phyloP scores from a whole-genome alignment of 2,329 filamentous ascomycete genomes.

The Alternaria sp. region DNA sequence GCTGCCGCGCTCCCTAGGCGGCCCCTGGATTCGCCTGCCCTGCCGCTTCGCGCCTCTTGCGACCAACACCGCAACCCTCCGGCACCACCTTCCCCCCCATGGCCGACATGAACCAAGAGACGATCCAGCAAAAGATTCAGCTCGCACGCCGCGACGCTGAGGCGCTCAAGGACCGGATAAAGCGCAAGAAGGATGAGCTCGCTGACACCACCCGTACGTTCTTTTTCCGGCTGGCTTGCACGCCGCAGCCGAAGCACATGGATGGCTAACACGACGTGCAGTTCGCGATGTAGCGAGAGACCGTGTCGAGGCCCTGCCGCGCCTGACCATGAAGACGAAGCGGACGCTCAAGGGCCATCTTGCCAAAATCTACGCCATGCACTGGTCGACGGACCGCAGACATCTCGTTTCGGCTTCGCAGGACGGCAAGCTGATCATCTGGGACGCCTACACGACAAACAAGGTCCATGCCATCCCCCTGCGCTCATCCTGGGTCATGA shows the following conservation, averaged over 20 bases:
- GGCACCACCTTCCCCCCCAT: slow-evolving; percentile 37
- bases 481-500: slow-evolving; percentile 99
- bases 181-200: slow-evolving; percentile 99
- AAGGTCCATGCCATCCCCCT: slow-evolving; percentile 99
- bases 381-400: slow-evolving; percentile 98
- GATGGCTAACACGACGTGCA: slow-evolving; percentile 55
- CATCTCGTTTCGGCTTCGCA: slow-evolving; percentile 98
- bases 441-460: slow-evolving; percentile 99
- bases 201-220: slow-evolving; percentile 94
- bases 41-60: slow-evolving; percentile 32
- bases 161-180: slow-evolving; percentile 97
- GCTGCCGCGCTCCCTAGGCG: slow-evolving; percentile 43
- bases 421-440: slow-evolving; percentile 99
- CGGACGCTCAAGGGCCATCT: slow-evolving; percentile 96
- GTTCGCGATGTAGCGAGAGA: slow-evolving; percentile 92
- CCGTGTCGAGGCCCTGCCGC: slow-evolving; percentile 89
- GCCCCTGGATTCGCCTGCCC: slow-evolving; percentile 48
- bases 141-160: slow-evolving; percentile 97
- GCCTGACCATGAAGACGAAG: slow-evolving; percentile 97
- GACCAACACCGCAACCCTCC: slow-evolving; percentile 21
- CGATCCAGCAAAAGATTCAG: slow-evolving; percentile 75
- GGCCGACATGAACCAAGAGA: slow-evolving; percentile 62
- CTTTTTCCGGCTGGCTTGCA: slow-evolving; percentile 12
- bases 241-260: not conserved
- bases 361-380: slow-evolving; percentile 99